Conservation (phyloP, 805 yeast genomes). For the Pichia thaimueangensis region DNA sequence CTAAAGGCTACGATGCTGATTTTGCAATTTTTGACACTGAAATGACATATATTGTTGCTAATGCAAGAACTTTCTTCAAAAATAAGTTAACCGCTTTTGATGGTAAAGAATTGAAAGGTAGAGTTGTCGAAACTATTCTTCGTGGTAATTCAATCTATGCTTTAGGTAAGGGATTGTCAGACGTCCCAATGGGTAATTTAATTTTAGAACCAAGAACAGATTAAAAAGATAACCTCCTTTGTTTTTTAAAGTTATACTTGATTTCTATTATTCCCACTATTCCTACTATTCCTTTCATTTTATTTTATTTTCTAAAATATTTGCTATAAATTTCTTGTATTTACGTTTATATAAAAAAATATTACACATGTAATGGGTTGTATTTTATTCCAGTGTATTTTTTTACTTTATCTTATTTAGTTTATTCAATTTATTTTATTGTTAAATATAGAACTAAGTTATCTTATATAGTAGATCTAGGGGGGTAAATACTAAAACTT, state of each 20-base stretch:
- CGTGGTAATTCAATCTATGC: slow-evolving; percentile 70
- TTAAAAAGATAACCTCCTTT: background rate
- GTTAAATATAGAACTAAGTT: too few relatives aligned
- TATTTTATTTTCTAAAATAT: too few relatives aligned
- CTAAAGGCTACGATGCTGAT: slow-evolving; percentile 82
- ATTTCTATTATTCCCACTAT: background rate
- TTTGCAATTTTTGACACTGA: slow-evolving; percentile 73
- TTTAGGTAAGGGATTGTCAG: slow-evolving; percentile 47
- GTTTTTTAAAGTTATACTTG: background rate
- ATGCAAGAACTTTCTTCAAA: slow-evolving; percentile 60
- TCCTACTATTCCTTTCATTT: too few relatives aligned
- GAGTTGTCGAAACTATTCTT: slow-evolving; percentile 71
- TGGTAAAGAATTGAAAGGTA: slow-evolving; percentile 62
- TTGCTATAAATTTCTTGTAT: too few relatives aligned
- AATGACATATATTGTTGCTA: slow-evolving; percentile 41
- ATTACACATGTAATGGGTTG: too few relatives aligned
- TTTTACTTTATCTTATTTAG: too few relatives aligned
- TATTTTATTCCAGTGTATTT: too few relatives aligned
- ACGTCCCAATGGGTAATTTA: slow-evolving; percentile 51
- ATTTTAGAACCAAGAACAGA: slow-evolving; percentile 51
- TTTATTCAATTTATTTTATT: too few relatives aligned
- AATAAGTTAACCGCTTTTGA: slow-evolving; percentile 87
- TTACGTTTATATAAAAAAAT: too few relatives aligned
- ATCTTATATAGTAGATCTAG: too few relatives aligned
- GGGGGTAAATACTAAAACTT: too few relatives aligned